A percentile compares a stretch with the other conserved stretches of the same genome.
Evolutionary conservation across 2,329 filamentous ascomycete genomes (phyloP).

Genomic region (Fusarium nematophilum): DNA sequence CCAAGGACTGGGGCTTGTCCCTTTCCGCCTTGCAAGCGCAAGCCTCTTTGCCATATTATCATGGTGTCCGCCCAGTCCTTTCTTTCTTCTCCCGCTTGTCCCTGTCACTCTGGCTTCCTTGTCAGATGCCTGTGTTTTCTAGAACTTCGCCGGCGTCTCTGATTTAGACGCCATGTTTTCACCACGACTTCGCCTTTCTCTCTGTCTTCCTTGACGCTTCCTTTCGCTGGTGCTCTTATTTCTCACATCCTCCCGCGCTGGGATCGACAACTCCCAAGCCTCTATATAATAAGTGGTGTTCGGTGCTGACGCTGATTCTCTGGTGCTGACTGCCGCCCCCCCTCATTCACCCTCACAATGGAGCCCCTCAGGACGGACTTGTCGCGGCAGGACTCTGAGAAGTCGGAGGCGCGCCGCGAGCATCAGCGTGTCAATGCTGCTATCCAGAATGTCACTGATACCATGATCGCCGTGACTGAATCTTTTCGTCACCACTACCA

Average conservation of each 20-base stretch:
- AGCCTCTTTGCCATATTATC: conserved; percentile 10
- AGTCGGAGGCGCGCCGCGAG: conserved; percentile 37
- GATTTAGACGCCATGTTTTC: conserved; percentile 20
- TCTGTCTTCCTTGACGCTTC: neutral
- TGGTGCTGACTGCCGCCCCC: conserved; percentile 25
- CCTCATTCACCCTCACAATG: conserved; percentile 26
- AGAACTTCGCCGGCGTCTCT: neutral
- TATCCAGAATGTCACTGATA: conserved; percentile 36
- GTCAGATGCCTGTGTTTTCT: neutral
- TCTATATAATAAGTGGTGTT: conserved; percentile 18
- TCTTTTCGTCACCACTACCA: conserved; percentile 42
- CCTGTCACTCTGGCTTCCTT: too few relatives aligned
- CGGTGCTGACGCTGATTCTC: conserved; percentile 14
- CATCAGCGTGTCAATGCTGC: conserved; percentile 26
- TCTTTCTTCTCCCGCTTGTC: too few relatives aligned
- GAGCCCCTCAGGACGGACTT: conserved; percentile 28
- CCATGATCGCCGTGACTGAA: conserved; percentile 43
- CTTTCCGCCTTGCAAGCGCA: conserved; percentile 22
- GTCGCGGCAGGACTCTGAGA: conserved; percentile 35
- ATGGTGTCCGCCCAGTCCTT: conserved; percentile 14
- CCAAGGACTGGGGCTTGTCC: conserved; percentile 10
- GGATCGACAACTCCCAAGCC: neutral
- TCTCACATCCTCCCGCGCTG: too few relatives aligned
- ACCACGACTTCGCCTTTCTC: conserved; percentile 1
- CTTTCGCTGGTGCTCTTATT: neutral